Base-by-base conservation (phyloP, 2,329 filamentous ascomycete genomes). In the Diplodia corticola region DNA sequence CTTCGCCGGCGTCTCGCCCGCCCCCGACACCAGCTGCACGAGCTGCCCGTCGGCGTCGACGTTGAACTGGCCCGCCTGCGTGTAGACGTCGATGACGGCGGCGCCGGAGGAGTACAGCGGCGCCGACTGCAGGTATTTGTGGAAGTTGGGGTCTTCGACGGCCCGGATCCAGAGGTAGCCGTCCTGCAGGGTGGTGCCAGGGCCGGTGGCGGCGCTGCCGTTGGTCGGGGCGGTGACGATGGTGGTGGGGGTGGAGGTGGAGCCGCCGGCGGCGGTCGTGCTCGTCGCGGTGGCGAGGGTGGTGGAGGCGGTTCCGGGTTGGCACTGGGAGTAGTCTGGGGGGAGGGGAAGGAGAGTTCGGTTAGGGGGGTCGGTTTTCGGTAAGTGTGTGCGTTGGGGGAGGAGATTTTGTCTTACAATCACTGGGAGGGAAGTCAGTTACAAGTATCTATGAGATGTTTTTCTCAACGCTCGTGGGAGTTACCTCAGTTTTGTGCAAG, bases 91-190 rank as follows among this genome's bases (percentile, higher is more conserved):
- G 64, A 88, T 79, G 30, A 86, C 76, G 1, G 85, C 85, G 28
- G 77, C 75, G 10, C 83, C 83, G 1, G 83, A 74, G 0, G 78
- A 70, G 67, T 75, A 75, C 2, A 76, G 69, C 0, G 77, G 77
- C 4, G 72, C 72, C 1, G 75, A 75, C 54, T 79, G 76, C 64
- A 79, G 70, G 69, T 79, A 79, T 55, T 78, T 78, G 70, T 79
- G 77, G 69, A 82, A 88, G 75, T 88, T 87, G 44, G 86, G 86
- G 0, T 80, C 74, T 30, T 79, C 82, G 2, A 88, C 85, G 0
- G 83, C 85, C 7, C 86, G 83, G 70, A 88, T 84, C 84, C 84
- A 86, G 75, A 82, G 82, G 73, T 83, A 85, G 0, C 83, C 84
- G 3, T 70, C 72, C 67, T 84, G 79, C 0, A 87, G 79, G 0